Evolutionary conservation across 306 rosid genomes (phyloP).

Genomic region (Vigna hirtella): DNA sequence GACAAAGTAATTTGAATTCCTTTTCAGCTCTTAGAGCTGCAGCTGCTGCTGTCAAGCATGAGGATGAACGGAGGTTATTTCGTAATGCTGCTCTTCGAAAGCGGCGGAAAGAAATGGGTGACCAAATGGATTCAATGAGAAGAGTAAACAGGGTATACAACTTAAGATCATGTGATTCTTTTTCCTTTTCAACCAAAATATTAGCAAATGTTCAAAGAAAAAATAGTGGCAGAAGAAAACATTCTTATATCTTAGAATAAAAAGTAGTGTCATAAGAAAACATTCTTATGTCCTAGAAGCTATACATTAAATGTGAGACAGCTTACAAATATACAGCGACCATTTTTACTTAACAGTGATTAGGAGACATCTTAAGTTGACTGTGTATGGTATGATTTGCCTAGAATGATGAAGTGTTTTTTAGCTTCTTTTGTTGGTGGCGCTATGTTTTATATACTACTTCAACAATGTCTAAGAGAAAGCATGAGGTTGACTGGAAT

Average conservation of each 20-base stretch:
- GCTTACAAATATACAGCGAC: background rate
- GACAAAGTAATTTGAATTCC: conserved; percentile 42
- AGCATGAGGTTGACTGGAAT: conserved; percentile 4
- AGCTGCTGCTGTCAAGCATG: conserved; percentile 90
- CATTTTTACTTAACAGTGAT: conserved; percentile 21
- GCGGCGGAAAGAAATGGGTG: conserved; percentile 93
- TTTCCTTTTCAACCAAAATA: conserved; percentile 26
- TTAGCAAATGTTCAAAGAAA: conserved; percentile 21
- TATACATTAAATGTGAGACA: conserved; percentile 3
- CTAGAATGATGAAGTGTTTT: conserved; percentile 11
- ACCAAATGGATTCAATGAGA: conserved; percentile 77
- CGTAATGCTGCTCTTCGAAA: conserved; percentile 90
- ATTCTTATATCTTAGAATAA: conserved; percentile 1
- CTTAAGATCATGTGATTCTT: conserved; percentile 31
- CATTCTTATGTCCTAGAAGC: conserved; percentile 1
- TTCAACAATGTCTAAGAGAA: background rate
- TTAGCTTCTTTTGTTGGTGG: background rate
- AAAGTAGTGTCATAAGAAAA: conserved; percentile 5
- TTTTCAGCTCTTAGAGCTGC: conserved; percentile 92
- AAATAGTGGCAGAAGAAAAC: background rate
- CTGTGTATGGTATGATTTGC: background rate
- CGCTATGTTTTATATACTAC: conserved; percentile 8
- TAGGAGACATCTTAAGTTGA: background rate
- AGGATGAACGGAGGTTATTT: conserved; percentile 92
- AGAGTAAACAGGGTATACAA: conserved; percentile 78